Evolutionary conservation across 2,329 filamentous ascomycete species (phyloP).

Genomic region (Aspergillus texensis): DNA sequence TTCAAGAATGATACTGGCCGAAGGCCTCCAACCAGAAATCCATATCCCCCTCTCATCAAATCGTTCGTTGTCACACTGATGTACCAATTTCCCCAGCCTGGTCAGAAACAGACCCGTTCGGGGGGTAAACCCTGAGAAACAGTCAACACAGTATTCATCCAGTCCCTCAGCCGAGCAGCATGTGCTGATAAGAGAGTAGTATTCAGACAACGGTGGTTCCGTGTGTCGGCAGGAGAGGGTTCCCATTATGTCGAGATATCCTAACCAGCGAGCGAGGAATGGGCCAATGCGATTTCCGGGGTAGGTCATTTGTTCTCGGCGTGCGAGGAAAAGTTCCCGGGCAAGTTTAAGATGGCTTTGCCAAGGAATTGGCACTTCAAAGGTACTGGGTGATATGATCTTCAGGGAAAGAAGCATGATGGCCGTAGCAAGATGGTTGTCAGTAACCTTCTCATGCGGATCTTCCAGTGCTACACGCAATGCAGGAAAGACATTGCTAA

Average conservation of each 20-base stretch:
- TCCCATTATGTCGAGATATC: slow-evolving; percentile 79
- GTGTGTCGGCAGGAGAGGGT: slow-evolving; percentile 65
- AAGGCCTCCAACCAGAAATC: slow-evolving; percentile 60
- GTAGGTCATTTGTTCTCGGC: slow-evolving; percentile 61
- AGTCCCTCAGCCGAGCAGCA: slow-evolving; percentile 58
- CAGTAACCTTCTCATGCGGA: slow-evolving; percentile 65
- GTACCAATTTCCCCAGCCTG: slow-evolving; percentile 70
- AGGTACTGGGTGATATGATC: slow-evolving; percentile 79
- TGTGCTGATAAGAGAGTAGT: slow-evolving; percentile 45
- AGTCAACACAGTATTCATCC: slow-evolving; percentile 73
- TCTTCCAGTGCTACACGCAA: slow-evolving; percentile 68
- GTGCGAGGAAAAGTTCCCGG: slow-evolving; percentile 71
- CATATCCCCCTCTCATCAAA: slow-evolving; percentile 59
- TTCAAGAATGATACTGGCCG: slow-evolving; percentile 54
- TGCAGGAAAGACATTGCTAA: slow-evolving; percentile 69
- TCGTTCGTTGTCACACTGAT: slow-evolving; percentile 67
- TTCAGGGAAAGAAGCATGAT: slow-evolving; percentile 85
- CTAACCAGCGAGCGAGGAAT: slow-evolving; percentile 81
- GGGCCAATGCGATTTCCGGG: slow-evolving; percentile 62
- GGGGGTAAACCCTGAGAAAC: slow-evolving; percentile 77
- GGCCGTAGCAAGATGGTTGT: slow-evolving; percentile 75
- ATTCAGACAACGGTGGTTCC: slow-evolving; percentile 56
- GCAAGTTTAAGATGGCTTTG: slow-evolving; percentile 76
- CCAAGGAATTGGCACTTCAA: slow-evolving; percentile 80
- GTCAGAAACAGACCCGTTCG: slow-evolving; percentile 71